These are phyloP conservation scores for Trichophyton equinum DNA, from an alignment of 2,329 filamentous ascomycete species.

Conservation along the genomic window DNA sequence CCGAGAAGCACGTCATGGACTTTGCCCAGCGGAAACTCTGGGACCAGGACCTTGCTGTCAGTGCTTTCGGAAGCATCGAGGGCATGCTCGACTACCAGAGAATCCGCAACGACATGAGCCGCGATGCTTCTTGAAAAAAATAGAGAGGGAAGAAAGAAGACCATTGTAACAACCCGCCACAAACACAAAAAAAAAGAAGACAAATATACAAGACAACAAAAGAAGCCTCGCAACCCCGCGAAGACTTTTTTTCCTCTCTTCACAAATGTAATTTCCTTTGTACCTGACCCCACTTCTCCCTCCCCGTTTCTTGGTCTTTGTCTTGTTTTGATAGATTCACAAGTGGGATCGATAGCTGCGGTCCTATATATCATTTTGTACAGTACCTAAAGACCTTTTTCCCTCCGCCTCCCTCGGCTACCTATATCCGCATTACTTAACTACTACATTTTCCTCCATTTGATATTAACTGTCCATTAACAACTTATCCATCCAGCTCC, in stretches of 20 bases:
- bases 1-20: conserved; percentile 92
- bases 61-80: conserved; percentile 86
- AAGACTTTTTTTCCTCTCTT: background rate
- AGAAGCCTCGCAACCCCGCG: background rate
- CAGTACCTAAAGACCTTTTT: conserved; percentile 10
- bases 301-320: background rate
- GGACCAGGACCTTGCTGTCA: conserved; percentile 93
- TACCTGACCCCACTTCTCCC: background rate
- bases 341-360: conserved; percentile 7
- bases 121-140: conserved; percentile 43
- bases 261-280: background rate
- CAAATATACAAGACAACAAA: background rate
- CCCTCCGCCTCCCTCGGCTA: conserved; percentile 4
- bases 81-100: conserved; percentile 47
- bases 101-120: conserved; percentile 69
- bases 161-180: background rate
- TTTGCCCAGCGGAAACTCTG: conserved; percentile 92
- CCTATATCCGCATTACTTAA: background rate
- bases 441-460: background rate
- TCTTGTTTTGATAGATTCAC: conserved; percentile 10
- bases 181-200: background rate
- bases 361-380: conserved; percentile 10
- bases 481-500: background rate
- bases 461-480: background rate
- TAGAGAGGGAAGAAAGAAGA: too few relatives aligned